phyloP scores from a whole-genome alignment of 331 rosid genomes.

The Malus hybrid region DNA sequence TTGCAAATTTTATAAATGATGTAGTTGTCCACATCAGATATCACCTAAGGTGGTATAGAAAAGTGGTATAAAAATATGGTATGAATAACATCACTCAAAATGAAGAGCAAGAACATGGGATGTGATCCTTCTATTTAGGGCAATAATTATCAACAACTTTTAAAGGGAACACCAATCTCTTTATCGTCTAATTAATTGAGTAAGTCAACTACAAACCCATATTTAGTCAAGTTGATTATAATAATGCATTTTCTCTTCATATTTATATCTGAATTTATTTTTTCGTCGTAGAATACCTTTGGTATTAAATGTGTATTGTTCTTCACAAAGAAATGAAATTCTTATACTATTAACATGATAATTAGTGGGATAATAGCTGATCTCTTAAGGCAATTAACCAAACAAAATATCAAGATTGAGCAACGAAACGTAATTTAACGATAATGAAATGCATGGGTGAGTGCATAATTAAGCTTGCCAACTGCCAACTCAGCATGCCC shows the following conservation, averaged over 20 bases:
- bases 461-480: constrained; percentile 46
- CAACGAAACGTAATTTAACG: not conserved
- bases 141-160: not conserved
- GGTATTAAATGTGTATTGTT: not conserved
- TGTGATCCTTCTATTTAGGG: not conserved
- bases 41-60: too few species aligned
- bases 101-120: not conserved
- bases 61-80: too few species aligned
- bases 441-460: constrained; percentile 28
- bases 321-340: not conserved
- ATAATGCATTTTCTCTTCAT: too few species aligned
- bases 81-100: not conserved
- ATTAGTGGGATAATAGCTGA: not conserved
- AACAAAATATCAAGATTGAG: constrained; percentile 31
- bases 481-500: constrained; percentile 8
- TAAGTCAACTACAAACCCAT: too few species aligned
- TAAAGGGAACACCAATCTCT: not conserved
- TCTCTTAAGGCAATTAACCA: not conserved
- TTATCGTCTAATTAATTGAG: too few species aligned
- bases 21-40: too few species aligned
- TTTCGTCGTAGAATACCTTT: not conserved
- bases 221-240: not conserved
- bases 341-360: not conserved
- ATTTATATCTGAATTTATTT: too few species aligned
- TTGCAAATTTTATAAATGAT: too few species aligned